phyloP scores from a whole-genome alignment of 2,329 filamentous ascomycete species.

The Cladosporium oxysporum region DNA sequence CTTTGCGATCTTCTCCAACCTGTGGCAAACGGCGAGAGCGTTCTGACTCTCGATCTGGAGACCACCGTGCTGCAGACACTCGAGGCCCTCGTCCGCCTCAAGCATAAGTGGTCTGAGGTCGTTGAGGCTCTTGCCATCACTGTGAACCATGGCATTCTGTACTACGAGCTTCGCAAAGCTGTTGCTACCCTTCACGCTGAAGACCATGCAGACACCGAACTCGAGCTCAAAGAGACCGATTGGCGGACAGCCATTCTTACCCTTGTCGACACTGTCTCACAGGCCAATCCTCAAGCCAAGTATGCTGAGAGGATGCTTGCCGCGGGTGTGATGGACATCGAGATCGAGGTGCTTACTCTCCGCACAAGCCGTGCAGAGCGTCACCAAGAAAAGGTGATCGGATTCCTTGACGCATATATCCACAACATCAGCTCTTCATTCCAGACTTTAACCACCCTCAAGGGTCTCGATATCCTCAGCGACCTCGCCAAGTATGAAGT shows the following conservation, averaged over 20 bases:
- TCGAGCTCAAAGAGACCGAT: constrained; percentile 69
- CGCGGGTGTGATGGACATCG: constrained; percentile 83
- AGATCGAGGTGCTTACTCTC: constrained; percentile 84
- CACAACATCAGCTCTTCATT: constrained; percentile 81
- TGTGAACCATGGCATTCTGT: constrained; percentile 91
- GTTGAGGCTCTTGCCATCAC: constrained; percentile 90
- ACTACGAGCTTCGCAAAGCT: constrained; percentile 89
- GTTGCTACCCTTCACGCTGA: constrained; percentile 75
- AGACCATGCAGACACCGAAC: constrained; percentile 57
- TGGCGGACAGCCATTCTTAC: constrained; percentile 90
- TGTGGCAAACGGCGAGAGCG: constrained; percentile 65
- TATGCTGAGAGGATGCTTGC: constrained; percentile 82
- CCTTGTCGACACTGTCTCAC: constrained; percentile 75
- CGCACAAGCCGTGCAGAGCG: constrained; percentile 80
- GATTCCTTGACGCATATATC: constrained; percentile 85
- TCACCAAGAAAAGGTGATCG: constrained; percentile 79
- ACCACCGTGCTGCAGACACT: constrained; percentile 78
- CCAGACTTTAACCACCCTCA: constrained; percentile 75
- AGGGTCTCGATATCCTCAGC: constrained; percentile 88
- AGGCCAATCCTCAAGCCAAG: constrained; percentile 54
- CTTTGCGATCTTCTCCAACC: constrained; percentile 89
- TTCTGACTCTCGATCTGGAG: constrained; percentile 75
- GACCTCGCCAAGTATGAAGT: constrained; percentile 81
- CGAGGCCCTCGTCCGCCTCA: constrained; percentile 81
- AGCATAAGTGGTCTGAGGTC: constrained; percentile 75